Evolutionary conservation across 2,329 filamentous ascomycete species (phyloP).

Genomic region (Ascochyta lentis): DNA sequence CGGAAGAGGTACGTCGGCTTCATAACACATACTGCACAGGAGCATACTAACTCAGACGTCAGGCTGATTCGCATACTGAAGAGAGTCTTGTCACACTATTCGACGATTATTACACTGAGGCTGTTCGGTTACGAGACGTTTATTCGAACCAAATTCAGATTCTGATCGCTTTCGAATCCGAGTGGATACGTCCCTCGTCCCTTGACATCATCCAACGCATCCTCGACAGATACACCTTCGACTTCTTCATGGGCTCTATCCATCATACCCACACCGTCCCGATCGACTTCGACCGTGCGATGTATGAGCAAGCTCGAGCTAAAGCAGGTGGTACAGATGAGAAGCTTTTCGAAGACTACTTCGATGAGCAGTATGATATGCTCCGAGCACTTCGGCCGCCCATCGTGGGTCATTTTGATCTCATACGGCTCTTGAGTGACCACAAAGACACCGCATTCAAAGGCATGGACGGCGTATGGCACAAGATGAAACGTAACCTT

Average conservation of each 20-base stretch:
- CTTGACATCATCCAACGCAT: slow-evolving; percentile 67
- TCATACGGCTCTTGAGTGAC: slow-evolving; percentile 80
- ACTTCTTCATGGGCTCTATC: slow-evolving; percentile 91
- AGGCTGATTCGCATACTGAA: slow-evolving; percentile 37
- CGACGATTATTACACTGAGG: slow-evolving; percentile 77
- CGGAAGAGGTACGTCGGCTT: slow-evolving; percentile 73
- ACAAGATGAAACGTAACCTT: slow-evolving; percentile 75
- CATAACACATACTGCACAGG: background rate
- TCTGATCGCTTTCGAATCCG: slow-evolving; percentile 88
- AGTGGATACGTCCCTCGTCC: slow-evolving; percentile 81
- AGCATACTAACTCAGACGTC: slow-evolving; percentile 15
- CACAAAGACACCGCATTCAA: slow-evolving; percentile 69
- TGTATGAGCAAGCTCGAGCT: slow-evolving; percentile 69
- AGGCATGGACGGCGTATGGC: slow-evolving; percentile 72
- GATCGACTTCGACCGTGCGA: slow-evolving; percentile 80
- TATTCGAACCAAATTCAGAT: slow-evolving; percentile 78
- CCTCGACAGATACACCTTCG: slow-evolving; percentile 68
- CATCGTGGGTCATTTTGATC: slow-evolving; percentile 92
- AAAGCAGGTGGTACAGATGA: slow-evolving; percentile 64
- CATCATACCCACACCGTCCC: slow-evolving; percentile 88
- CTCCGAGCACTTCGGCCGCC: slow-evolving; percentile 72
- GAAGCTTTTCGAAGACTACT: slow-evolving; percentile 79
- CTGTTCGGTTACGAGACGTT: slow-evolving; percentile 70
- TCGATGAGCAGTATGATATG: slow-evolving; percentile 87
- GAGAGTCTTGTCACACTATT: slow-evolving; percentile 58